Conservation (phyloP, 1,284 basidiomycete genomes). For the Microbotryum lychnidis-dioicae region DNA sequence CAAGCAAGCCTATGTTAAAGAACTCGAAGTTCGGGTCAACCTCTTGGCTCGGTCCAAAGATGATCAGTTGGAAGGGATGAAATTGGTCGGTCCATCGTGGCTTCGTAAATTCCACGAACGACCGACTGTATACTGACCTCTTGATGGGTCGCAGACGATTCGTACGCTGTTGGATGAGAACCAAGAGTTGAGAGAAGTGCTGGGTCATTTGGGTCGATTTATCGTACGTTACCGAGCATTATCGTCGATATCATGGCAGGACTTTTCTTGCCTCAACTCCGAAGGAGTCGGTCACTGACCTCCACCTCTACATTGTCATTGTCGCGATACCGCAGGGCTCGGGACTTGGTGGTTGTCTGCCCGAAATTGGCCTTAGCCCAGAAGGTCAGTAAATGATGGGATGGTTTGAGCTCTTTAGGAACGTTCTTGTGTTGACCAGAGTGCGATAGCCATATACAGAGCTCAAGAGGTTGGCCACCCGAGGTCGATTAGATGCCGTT, state of each 20-base stretch:
- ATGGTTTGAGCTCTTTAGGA: not conserved
- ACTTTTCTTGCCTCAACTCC: too few relatives aligned
- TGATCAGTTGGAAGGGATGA: slow-evolving; percentile 71
- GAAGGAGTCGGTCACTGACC: slow-evolving; percentile 36
- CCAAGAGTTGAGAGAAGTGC: slow-evolving; percentile 64
- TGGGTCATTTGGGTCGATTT: slow-evolving; percentile 65
- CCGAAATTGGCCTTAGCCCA: slow-evolving; percentile 4
- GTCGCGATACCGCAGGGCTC: slow-evolving; percentile 64
- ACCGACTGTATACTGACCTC: too few relatives aligned
- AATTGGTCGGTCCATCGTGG: slow-evolving; percentile 48
- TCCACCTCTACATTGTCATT: slow-evolving; percentile 53
- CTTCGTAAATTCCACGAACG: too few relatives aligned
- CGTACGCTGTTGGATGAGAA: slow-evolving; percentile 86
- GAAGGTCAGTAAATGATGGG: slow-evolving; percentile 3
- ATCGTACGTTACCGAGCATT: slow-evolving; percentile 50
- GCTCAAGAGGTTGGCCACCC: too few relatives aligned
- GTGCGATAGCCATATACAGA: too few relatives aligned
- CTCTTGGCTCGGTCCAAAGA: slow-evolving; percentile 42
- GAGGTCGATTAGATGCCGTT: too few relatives aligned
- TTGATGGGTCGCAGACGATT: slow-evolving; percentile 38
- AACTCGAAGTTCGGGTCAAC: slow-evolving; percentile 60
- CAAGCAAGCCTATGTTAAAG: slow-evolving; percentile 43
- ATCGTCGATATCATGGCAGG: too few relatives aligned
- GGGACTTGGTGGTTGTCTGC: slow-evolving; percentile 15
- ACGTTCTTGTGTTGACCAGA: not conserved